Evolutionary conservation across 805 yeast species (phyloP).

Genomic region (Candida jianshihensis): DNA sequence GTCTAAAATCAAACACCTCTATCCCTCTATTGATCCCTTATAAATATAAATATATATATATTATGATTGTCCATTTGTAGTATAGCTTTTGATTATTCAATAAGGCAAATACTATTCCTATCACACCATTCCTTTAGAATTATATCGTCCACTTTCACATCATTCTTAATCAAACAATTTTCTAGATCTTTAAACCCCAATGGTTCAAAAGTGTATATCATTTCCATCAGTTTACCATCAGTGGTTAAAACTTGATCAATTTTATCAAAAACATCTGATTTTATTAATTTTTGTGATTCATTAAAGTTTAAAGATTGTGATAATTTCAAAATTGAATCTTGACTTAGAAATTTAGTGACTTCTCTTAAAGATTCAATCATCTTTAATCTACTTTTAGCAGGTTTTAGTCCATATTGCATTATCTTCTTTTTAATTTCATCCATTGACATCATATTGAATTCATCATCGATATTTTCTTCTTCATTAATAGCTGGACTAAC

Average conservation of each 20-base stretch:
- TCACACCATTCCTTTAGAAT: slow-evolving; percentile 20
- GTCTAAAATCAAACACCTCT: neutral
- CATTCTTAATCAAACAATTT: slow-evolving; percentile 2
- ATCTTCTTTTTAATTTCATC: slow-evolving; percentile 16
- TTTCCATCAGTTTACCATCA: slow-evolving; percentile 10
- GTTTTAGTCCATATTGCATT: slow-evolving; percentile 21
- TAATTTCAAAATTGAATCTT: slow-evolving; percentile 11
- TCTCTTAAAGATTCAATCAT: slow-evolving; percentile 17
- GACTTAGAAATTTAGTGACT: slow-evolving; percentile 8
- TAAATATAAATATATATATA: neutral
- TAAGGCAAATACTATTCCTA: slow-evolving; percentile 16
- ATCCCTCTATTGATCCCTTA: too few relatives aligned
- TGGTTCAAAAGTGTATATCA: slow-evolving; percentile 21
- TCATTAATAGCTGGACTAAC: neutral
- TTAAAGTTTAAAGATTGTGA: slow-evolving; percentile 16
- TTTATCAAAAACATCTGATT: slow-evolving; percentile 14
- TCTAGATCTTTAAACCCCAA: slow-evolving; percentile 5
- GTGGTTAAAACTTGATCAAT: slow-evolving; percentile 8
- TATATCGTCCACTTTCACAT: slow-evolving; percentile 6
- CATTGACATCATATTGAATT: slow-evolving; percentile 14
- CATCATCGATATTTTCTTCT: slow-evolving; percentile 5
- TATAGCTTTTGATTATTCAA: neutral
- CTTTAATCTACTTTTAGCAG: slow-evolving; percentile 12
- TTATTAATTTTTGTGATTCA: slow-evolving; percentile 16
- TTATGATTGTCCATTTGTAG: neutral